These are phyloP conservation scores for Pseudogymnoascus sp. DNA, from an alignment of 2,329 filamentous ascomycete species.

Conservation along the genomic window DNA sequence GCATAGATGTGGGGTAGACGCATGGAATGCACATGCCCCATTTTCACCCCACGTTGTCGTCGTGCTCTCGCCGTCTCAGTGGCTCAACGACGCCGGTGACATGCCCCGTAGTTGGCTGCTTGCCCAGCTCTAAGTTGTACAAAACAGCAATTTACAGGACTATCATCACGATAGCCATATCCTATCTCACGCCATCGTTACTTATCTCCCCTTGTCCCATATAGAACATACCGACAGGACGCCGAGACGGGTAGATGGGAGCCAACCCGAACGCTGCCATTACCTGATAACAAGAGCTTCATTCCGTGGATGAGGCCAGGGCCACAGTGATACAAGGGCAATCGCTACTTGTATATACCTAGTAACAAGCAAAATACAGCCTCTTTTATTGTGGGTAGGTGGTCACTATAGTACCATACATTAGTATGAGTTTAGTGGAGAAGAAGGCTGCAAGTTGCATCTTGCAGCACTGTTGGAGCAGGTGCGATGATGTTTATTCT, in stretches of 20 bases:
- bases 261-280: neutral
- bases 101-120: neutral
- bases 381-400: neutral
- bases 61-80: neutral
- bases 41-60: neutral
- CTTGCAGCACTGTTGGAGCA: neutral
- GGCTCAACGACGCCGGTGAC: neutral
- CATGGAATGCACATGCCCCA: neutral
- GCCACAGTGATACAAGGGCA: neutral
- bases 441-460: neutral
- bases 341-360: neutral
- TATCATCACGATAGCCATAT: constrained; percentile 1
- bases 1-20: neutral
- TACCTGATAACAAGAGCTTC: neutral
- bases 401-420: neutral
- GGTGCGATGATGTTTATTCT: neutral
- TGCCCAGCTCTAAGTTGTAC: neutral
- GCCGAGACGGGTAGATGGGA: neutral
- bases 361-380: neutral
- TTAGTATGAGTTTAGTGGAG: neutral
- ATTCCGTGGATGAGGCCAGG: neutral
- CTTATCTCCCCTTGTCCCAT: neutral
- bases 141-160: neutral
- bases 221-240: neutral
- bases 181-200: constrained; percentile 1